A percentile compares a stretch with the other conserved stretches of the same genome.
Evolutionary conservation across 768 basidiomycete genomes (phyloP).

Genomic region (Mycena maculata): DNA sequence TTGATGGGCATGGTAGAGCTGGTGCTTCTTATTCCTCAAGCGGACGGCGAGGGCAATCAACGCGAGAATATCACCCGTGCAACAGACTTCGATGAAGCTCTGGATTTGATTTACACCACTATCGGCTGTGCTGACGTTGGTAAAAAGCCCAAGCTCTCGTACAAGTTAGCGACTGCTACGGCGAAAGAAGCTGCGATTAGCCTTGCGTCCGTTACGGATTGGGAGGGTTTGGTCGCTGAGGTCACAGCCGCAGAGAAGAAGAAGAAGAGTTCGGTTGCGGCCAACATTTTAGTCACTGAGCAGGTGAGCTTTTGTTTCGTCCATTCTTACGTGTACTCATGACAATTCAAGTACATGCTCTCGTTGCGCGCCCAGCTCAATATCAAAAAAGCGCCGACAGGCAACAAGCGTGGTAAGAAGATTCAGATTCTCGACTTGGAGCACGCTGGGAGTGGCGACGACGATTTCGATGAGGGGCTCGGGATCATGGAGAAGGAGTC

Average conservation of each 20-base stretch:
- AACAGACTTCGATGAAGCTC: constrained; percentile 3
- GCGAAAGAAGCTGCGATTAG: neutral
- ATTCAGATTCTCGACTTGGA: constrained; percentile 16
- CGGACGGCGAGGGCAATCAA: neutral
- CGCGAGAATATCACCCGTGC: neutral
- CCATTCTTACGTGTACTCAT: neutral
- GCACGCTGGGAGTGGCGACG: constrained; percentile 1
- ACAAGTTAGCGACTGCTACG: neutral
- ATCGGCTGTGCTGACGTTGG: neutral
- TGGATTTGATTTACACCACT: neutral
- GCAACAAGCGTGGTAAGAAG: neutral
- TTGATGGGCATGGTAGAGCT: neutral
- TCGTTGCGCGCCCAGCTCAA: neutral
- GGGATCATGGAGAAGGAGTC: constrained; percentile 8
- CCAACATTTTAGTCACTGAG: constrained; percentile 5
- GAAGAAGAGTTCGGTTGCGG: constrained; percentile 4
- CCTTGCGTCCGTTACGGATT: neutral
- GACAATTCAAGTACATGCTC: constrained; percentile 2
- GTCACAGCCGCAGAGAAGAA: constrained; percentile 6
- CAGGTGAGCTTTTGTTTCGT: neutral
- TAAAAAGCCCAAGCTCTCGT: constrained; percentile 1
- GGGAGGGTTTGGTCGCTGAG: constrained; percentile 4
- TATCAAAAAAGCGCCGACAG: neutral
- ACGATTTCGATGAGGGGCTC: constrained; percentile 14
- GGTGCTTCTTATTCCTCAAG: neutral